A percentile compares a stretch with the other conserved stretches of the same genome.
Evolutionary conservation across 768 basidiomycete species (phyloP).

Genomic region (Albatrellus ellisii): DNA sequence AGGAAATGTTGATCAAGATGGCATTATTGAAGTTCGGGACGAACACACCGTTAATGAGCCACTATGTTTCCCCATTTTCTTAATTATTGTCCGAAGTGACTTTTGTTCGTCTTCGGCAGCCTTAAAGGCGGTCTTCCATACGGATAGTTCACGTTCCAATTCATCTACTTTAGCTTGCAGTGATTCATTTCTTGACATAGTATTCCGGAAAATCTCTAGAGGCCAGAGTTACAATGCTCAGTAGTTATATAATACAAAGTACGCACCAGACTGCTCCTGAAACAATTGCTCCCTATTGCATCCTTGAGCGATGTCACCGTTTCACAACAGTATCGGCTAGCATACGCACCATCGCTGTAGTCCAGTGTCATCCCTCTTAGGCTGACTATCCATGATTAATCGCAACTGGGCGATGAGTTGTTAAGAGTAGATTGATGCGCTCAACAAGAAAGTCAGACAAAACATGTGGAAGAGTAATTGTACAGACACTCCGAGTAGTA

Average conservation of each 20-base stretch:
- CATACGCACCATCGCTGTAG: too few relatives aligned
- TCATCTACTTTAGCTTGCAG: neutral
- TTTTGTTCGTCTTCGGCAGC: conserved; percentile 23
- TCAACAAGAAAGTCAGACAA: too few relatives aligned
- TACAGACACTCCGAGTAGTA: too few relatives aligned
- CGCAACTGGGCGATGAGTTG: too few relatives aligned
- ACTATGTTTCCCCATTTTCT: conserved; percentile 21
- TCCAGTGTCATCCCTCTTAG: too few relatives aligned
- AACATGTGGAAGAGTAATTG: too few relatives aligned
- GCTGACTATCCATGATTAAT: too few relatives aligned
- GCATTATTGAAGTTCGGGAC: conserved; percentile 1
- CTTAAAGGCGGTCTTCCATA: conserved; percentile 16
- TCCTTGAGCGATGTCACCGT: too few relatives aligned
- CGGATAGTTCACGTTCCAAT: neutral
- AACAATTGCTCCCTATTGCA: neutral
- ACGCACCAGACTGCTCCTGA: conserved; percentile 1
- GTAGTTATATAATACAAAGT: neutral
- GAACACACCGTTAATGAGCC: conserved; percentile 20
- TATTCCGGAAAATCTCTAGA: conserved; percentile 1
- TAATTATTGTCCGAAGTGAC: conserved; percentile 16
- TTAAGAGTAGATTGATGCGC: too few relatives aligned
- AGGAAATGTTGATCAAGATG: neutral
- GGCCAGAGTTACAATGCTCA: neutral
- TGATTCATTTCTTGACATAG: neutral
- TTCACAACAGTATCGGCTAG: too few relatives aligned